Percentiles rank a stretch among this genome's conserved stretches.
These are phyloP conservation scores for Coemansia pectinata DNA, from an alignment of 192 early-diverging fungal genomes.

Conservation along the genomic window DNA sequence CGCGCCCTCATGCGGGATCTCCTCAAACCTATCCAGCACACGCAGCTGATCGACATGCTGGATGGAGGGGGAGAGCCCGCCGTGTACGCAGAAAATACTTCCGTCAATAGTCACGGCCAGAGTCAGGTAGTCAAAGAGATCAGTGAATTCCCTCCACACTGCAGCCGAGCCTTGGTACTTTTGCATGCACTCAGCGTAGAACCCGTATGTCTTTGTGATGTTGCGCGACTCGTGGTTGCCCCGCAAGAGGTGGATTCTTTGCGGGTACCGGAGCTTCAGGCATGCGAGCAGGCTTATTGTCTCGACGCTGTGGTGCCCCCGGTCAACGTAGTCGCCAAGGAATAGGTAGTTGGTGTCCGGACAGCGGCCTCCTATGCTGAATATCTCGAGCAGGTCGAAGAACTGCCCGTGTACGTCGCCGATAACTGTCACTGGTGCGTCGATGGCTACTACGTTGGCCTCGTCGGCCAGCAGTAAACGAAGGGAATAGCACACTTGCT, in stretches of 20 bases:
- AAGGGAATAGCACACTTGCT: conserved; percentile 77
- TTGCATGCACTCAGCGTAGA: conserved; percentile 87
- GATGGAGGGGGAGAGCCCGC: conserved; percentile 63
- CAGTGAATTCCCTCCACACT: conserved; percentile 93
- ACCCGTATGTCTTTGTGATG: conserved; percentile 94
- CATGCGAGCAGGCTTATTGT: conserved; percentile 88
- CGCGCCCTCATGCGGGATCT: conserved; percentile 52
- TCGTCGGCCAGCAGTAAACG: conserved; percentile 80
- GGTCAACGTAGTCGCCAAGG: conserved; percentile 99
- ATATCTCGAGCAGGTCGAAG: conserved; percentile 93
- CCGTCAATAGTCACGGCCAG: conserved; percentile 87
- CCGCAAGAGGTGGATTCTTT: conserved; percentile 83
- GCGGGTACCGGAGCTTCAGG: conserved; percentile 86
- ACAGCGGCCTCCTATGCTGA: conserved; percentile 90
- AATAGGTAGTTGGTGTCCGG: conserved; percentile 96
- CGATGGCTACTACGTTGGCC: conserved; percentile 81
- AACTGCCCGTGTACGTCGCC: conserved; percentile 94
- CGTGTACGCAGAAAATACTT: conserved; percentile 93
- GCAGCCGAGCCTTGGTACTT: conserved; percentile 75
- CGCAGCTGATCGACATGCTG: conserved; percentile 39
- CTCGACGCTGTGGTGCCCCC: conserved; percentile 97
- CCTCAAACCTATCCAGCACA: conserved; percentile 35
- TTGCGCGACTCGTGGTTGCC: conserved; percentile 95
- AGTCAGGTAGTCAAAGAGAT: conserved; percentile 91
- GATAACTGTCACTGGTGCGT: conserved; percentile 88